phyloP scores from a whole-genome alignment of 1,284 basidiomycete species.

The Blastosporella zonata region DNA sequence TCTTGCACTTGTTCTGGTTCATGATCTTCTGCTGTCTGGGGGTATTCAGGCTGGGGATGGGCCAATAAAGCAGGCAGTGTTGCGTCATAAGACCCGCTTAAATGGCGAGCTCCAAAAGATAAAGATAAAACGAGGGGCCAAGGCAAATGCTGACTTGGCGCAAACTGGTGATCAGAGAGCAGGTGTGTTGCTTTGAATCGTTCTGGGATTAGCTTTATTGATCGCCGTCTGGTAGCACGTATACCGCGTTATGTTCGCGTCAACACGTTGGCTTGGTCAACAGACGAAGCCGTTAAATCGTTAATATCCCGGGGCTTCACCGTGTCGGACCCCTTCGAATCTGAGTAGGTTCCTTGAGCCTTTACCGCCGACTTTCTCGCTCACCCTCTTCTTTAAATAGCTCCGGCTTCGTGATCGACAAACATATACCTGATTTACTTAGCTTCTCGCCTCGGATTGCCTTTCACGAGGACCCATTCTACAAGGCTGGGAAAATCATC shows the following conservation, averaged over 20 bases:
- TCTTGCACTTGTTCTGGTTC: conserved; percentile 80
- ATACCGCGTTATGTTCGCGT: conserved; percentile 87
- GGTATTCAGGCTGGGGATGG: conserved; percentile 89
- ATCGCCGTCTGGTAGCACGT: conserved; percentile 38
- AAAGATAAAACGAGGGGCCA: conserved; percentile 77
- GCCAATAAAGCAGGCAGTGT: conserved; percentile 77
- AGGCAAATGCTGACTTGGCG: conserved; percentile 65
- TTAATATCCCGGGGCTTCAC: conserved; percentile 55
- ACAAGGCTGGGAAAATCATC: conserved; percentile 78
- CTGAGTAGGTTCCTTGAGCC: conserved; percentile 41
- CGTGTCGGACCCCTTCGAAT: conserved; percentile 48
- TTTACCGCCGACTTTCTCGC: conserved; percentile 1
- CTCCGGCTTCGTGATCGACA: conserved; percentile 66
- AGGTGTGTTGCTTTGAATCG: conserved; percentile 38
- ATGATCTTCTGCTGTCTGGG: conserved; percentile 78
- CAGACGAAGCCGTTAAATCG: conserved; percentile 53
- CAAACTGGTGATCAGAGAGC: conserved; percentile 56
- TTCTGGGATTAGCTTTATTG: conserved; percentile 12
- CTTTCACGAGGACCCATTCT: conserved; percentile 62
- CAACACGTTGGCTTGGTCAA: conserved; percentile 72
- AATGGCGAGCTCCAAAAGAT: conserved; percentile 81
- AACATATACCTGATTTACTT: conserved; percentile 79
- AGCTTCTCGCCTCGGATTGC: conserved; percentile 67
- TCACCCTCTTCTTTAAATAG: conserved; percentile 30
- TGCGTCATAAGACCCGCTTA: conserved; percentile 86